These are phyloP conservation scores for Xylariaceae sp. DNA, from an alignment of 2,329 filamentous ascomycete genomes.

Conservation along the genomic window DNA sequence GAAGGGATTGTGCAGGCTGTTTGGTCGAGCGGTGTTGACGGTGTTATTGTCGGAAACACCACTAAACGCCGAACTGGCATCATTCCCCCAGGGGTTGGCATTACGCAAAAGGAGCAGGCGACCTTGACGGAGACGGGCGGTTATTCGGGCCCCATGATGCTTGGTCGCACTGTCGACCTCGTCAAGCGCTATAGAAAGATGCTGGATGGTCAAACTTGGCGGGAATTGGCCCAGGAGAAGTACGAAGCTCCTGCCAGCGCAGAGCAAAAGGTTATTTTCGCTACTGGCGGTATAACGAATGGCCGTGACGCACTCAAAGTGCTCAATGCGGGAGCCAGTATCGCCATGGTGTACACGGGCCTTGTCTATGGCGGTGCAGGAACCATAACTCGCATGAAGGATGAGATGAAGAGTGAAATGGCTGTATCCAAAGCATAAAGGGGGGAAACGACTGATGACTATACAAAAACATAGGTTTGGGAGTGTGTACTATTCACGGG, in stretches of 20 bases:
- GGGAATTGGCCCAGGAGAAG: slow-evolving; percentile 31
- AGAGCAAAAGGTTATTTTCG: slow-evolving; percentile 77
- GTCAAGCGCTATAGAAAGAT: slow-evolving; percentile 73
- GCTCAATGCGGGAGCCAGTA: slow-evolving; percentile 81
- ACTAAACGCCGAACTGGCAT: slow-evolving; percentile 75
- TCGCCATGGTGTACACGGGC: slow-evolving; percentile 87
- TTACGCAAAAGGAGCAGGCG: slow-evolving; percentile 61
- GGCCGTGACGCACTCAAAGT: slow-evolving; percentile 77
- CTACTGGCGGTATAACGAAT: slow-evolving; percentile 86
- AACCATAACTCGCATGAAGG: slow-evolving; percentile 60
- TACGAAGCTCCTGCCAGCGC: slow-evolving; percentile 16
- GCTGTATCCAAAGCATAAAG: slow-evolving; percentile 15
- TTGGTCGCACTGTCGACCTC: slow-evolving; percentile 69
- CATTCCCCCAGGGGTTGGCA: slow-evolving; percentile 58
- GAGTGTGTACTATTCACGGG: slow-evolving; percentile 11
- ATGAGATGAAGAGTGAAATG: slow-evolving; percentile 50
- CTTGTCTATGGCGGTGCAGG: slow-evolving; percentile 60
- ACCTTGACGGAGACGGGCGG: slow-evolving; percentile 75
- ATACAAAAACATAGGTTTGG: not conserved
- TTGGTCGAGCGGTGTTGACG: slow-evolving; percentile 79
- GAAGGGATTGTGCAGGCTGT: slow-evolving; percentile 84
- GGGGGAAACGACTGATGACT: not conserved
- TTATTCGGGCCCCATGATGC: slow-evolving; percentile 86
- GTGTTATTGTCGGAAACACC: slow-evolving; percentile 95
- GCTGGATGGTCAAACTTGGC: slow-evolving; percentile 49